Percentiles rank a stretch among this genome's conserved stretches.
Evolutionary conservation across 2,329 filamentous ascomycete genomes (phyloP).

Genomic region (Penicillium sp.): DNA sequence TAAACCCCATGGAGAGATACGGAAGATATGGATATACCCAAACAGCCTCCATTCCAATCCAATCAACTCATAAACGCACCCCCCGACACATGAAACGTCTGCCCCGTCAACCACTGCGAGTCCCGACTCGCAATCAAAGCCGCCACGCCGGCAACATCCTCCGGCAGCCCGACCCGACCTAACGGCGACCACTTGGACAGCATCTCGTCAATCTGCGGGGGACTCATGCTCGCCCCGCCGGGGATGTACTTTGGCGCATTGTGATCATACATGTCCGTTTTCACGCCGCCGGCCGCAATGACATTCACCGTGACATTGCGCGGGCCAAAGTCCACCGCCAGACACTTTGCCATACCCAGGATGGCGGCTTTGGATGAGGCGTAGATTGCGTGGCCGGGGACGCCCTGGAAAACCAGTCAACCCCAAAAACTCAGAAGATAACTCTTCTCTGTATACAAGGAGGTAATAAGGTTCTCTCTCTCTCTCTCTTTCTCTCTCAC

Average conservation of each 20-base stretch:
- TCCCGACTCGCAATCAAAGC: conserved; percentile 27
- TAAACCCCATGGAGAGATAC: too few species aligned
- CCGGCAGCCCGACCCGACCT: conserved; percentile 21
- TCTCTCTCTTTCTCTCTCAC: conserved; percentile 4
- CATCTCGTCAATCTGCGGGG: conserved; percentile 20
- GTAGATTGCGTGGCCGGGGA: conserved; percentile 24
- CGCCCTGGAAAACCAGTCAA: conserved; percentile 17
- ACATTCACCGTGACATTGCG: conserved; percentile 28
- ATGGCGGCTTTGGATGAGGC: conserved; percentile 27
- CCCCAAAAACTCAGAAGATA: neutral
- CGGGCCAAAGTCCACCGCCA: conserved; percentile 25
- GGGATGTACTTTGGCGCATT: conserved; percentile 25
- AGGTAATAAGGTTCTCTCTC: too few species aligned
- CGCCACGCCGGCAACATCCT: conserved; percentile 24
- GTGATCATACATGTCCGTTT: conserved; percentile 28
- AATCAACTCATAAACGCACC: conserved; percentile 24
- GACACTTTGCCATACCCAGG: conserved; percentile 28
- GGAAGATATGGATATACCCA: too few species aligned
- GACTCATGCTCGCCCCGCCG: conserved; percentile 22
- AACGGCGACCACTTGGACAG: conserved; percentile 28
- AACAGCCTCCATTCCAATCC: too few species aligned
- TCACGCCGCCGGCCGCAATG: conserved; percentile 27
- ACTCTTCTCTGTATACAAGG: neutral
- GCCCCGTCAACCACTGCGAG: conserved; percentile 29
- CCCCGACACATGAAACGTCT: conserved; percentile 27